Percentiles rank a stretch among this genome's conserved stretches.
phyloP scores from a whole-genome alignment of 2,329 filamentous ascomycete genomes.

The Rutstroemia sp. region DNA sequence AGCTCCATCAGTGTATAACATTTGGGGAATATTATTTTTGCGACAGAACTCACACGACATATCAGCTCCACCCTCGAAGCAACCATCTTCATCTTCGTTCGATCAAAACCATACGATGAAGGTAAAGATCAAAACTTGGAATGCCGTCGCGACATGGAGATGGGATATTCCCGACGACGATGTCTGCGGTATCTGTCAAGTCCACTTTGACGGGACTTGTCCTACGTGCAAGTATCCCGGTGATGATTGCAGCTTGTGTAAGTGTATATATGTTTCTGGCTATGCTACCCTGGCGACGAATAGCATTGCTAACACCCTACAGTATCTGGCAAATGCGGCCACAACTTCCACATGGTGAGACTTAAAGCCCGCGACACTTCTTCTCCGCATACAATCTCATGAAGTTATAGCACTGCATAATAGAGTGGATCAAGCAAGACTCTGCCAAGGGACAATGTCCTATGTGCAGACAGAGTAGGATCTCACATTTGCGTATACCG shows the following conservation, averaged over 20 bases:
- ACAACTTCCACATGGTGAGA: constrained; percentile 92
- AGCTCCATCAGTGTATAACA: not conserved
- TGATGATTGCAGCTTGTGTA: constrained; percentile 88
- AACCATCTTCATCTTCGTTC: not conserved
- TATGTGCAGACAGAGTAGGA: constrained; percentile 89
- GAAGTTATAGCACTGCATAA: constrained; percentile 72
- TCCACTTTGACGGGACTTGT: constrained; percentile 95
- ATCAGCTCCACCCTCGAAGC: not conserved
- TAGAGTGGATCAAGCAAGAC: constrained; percentile 94
- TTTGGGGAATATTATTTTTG: not conserved
- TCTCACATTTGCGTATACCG: too few relatives aligned
- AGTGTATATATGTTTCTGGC: constrained; percentile 29
- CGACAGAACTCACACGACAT: not conserved
- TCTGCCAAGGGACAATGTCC: constrained; percentile 89
- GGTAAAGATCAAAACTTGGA: constrained; percentile 88
- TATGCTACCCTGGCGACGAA: not conserved
- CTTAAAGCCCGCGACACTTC: not conserved
- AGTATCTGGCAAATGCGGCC: constrained; percentile 96
- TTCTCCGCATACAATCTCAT: not conserved
- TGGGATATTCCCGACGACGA: constrained; percentile 98
- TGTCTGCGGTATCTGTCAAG: constrained; percentile 96
- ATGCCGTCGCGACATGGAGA: constrained; percentile 90
- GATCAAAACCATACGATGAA: constrained; percentile 59
- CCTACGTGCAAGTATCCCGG: constrained; percentile 97
- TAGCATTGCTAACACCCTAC: not conserved